Percentiles rank a stretch among this genome's conserved stretches.
phyloP scores from a whole-genome alignment of 179 eudicot genomes.

The Drosera spatulata region DNA sequence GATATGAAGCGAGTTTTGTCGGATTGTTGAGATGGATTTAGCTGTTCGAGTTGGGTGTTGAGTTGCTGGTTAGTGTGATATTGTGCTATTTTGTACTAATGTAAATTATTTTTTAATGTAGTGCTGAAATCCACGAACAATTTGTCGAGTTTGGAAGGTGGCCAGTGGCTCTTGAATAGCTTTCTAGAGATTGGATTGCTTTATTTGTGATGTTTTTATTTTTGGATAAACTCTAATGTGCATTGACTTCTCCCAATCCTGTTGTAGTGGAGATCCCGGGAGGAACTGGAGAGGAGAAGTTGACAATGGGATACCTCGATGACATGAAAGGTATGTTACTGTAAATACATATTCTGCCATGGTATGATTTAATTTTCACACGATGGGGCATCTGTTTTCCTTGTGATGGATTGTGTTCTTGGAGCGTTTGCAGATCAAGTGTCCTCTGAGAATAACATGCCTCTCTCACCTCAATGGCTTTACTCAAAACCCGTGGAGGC shows the following conservation, averaged over 20 bases:
- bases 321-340: conserved; percentile 51
- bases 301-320: conserved; percentile 42
- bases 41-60: too few species aligned
- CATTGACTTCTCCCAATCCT: neutral
- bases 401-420: conserved; percentile 3
- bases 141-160: too few species aligned
- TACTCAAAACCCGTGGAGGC: conserved; percentile 69
- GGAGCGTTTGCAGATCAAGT: conserved; percentile 44
- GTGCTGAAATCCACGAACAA: too few species aligned
- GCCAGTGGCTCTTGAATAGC: too few species aligned
- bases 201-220: neutral
- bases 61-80: too few species aligned
- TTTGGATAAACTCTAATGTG: neutral
- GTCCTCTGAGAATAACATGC: conserved; percentile 67
- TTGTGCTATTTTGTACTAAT: too few species aligned
- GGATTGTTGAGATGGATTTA: too few species aligned
- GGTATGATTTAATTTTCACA: neutral
- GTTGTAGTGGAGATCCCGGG: conserved; percentile 20
- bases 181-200: neutral
- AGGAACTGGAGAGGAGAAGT: conserved; percentile 52
- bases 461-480: conserved; percentile 98
- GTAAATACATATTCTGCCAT: neutral
- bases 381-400: neutral
- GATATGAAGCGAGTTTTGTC: too few species aligned
- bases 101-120: too few species aligned